A percentile compares a stretch with the other conserved stretches of the same genome.
Conservation (phyloP, 495 filamentous ascomycete species). For the Aspergillus steynii region DNA sequence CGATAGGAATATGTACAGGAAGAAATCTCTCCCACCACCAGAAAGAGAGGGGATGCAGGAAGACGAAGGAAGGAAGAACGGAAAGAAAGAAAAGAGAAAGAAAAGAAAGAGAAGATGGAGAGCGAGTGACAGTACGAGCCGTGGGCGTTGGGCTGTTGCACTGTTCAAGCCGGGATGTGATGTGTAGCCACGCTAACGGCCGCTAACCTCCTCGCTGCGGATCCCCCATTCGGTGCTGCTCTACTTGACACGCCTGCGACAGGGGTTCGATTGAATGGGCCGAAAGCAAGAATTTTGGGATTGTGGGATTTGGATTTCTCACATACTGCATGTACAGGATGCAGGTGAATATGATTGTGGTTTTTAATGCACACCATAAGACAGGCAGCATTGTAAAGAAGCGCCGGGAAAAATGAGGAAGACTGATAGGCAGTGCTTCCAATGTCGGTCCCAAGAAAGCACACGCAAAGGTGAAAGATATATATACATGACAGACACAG, state of each 20-base stretch:
- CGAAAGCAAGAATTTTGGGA: too few relatives aligned
- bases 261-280: too few relatives aligned
- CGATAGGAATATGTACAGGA: background rate
- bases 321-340: too few relatives aligned
- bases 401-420: background rate
- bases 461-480: background rate
- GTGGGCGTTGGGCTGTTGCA: background rate
- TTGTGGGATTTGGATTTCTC: too few relatives aligned
- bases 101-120: background rate
- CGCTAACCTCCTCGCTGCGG: background rate
- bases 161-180: background rate
- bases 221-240: background rate
- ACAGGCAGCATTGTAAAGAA: background rate
- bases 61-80: background rate
- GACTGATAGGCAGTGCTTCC: too few relatives aligned
- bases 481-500: conserved; percentile 6
- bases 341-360: too few relatives aligned
- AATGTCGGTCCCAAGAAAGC: background rate
- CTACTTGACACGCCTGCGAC: background rate
- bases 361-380: too few relatives aligned
- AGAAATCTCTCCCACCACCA: background rate
- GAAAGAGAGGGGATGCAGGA: background rate
- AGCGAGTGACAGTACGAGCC: background rate
- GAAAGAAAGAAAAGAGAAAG: background rate
- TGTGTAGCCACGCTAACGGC: background rate